Base-by-base conservation (phyloP, 2,329 filamentous ascomycete genomes). In the Pseudogymnoascus verrucosus region DNA sequence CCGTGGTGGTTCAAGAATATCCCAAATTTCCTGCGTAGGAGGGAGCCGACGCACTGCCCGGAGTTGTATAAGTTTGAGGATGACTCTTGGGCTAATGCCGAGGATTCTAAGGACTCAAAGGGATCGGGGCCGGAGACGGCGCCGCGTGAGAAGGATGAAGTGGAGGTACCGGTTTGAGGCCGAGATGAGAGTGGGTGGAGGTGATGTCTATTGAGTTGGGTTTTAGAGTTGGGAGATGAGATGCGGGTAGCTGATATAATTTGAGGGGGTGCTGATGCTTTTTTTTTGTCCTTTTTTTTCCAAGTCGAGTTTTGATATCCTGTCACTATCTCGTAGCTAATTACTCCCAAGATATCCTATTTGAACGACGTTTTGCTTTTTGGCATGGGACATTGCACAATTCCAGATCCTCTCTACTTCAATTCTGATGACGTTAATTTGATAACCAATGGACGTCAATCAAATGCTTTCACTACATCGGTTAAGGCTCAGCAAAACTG, bases 1-100 rank as follows among this genome's bases (percentile, higher is more conserved):
- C 86, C 86, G 0, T 89, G 80, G 76, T 88, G 82, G 81, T 72
- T 84, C 69, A 84, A 80, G 70, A 57, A 57, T 14, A 57, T 57
- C 11, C 51, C 51, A 1, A 59, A 57, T 8, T 57, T 57, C 5
- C 1, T 57, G 11, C 40, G 36, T 1, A 47, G 40, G 6, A 57
- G 51, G 51, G 28, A 57, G 51, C 51, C 51, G 8, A 57, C 54
- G 3, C 28, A 26, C 7, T 67, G 65, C 14, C 64, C 64, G 5
- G 64, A 65, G 34, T 40, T 68, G 5, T 67, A 68, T 42, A 64
- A 68, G 26, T 68, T 68, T 36, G 66, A 67, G 61, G 62, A 67
- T 1, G 64, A 64, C 28, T 31, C 51, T 26, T 65, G 59, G 12
- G 66, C 66, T 60, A 65, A 65, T 63, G 63, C 2, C 5, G 28